phyloP scores from a whole-genome alignment of 73 alveolate species.

The Paramecium caudatum region DNA sequence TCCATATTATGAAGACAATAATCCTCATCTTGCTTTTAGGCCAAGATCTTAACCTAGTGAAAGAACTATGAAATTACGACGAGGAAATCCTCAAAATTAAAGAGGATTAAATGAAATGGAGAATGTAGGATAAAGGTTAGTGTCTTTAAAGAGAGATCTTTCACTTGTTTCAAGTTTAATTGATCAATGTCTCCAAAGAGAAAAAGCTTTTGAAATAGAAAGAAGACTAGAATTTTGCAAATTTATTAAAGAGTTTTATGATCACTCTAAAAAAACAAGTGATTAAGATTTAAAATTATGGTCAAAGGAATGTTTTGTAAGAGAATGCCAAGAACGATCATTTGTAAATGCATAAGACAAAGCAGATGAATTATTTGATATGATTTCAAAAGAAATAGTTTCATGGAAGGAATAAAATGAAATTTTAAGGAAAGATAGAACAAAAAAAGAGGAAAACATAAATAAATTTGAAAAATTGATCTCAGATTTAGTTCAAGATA shows the following conservation, averaged over 20 bases:
- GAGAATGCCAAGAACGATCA: neutral
- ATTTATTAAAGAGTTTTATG: conserved; percentile 15
- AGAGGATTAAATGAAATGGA: conserved; percentile 69
- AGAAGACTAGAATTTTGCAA: conserved; percentile 46
- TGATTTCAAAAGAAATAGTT: neutral
- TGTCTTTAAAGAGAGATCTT: conserved; percentile 25
- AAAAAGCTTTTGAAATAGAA: conserved; percentile 50
- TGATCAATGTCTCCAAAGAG: conserved; percentile 51
- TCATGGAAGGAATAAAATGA: conserved; percentile 43
- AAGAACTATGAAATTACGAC: conserved; percentile 34
- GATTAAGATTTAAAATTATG: conserved; percentile 45
- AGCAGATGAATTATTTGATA: conserved; percentile 31
- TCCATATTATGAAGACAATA: conserved; percentile 60
- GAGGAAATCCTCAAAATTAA: neutral
- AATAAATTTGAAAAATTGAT: neutral
- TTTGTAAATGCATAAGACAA: neutral
- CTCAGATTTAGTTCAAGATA: conserved; percentile 8
- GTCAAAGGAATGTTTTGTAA: conserved; percentile 51
- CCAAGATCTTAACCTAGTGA: conserved; percentile 39
- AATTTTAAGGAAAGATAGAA: neutral
- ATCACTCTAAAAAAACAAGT: neutral
- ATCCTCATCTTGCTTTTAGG: conserved; percentile 57
- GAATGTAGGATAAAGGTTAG: conserved; percentile 5
- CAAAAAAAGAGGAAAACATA: conserved; percentile 19
- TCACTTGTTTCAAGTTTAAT: neutral